Evolutionary conservation across 805 yeast species (phyloP), one percentile per base, ranked within the genome.

Genomic region (Candida sphagnicola): DNA sequence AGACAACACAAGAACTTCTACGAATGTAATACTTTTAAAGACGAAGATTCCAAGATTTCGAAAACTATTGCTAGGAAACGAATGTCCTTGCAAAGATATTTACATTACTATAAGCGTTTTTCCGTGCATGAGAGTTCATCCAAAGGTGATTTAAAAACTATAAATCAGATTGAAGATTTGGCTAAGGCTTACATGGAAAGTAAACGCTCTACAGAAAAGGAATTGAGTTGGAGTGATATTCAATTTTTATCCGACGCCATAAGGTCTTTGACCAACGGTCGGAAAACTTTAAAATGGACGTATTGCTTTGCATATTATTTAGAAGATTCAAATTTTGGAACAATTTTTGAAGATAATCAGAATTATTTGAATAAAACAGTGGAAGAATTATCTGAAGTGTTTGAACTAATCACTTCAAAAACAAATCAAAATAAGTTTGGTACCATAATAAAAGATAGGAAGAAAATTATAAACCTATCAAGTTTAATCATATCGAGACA

Each of bases 211-310:
- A 24, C 37, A 14, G 36, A 35, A 12, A 26, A 5, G 15, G 28
- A 33, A 10, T 46, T 67, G 33, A 81, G 95, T 1, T 88, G 95
- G 95, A 84, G 82, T 37, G 96, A 90, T 52, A 83, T 88, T 1
- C 93, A 86, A 50, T 91, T 85, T 53, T 71, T 90, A 36, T 75
- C 82, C 8, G 91, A 85, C 38, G 79, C 91, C 28, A 80, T 85
- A 29, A 71, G 73, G 34, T 73, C 75, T 2, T 61, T 91, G 40
- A 67, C 80, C 21, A 73, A 72, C 41, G 85, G 95, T 5, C 70
- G 98, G 42, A 77, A 79, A 31, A 77, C 87, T 1, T 67, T 93
- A 37, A 85, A 88, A 65, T 93, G 98, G 97, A 79, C 96, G 0
- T 90, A 86, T 61, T 89, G 87, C 2, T 75, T 88, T 49, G 80